Base-by-base conservation (phyloP, 148 eudicot species). In the Silene latifolia region DNA sequence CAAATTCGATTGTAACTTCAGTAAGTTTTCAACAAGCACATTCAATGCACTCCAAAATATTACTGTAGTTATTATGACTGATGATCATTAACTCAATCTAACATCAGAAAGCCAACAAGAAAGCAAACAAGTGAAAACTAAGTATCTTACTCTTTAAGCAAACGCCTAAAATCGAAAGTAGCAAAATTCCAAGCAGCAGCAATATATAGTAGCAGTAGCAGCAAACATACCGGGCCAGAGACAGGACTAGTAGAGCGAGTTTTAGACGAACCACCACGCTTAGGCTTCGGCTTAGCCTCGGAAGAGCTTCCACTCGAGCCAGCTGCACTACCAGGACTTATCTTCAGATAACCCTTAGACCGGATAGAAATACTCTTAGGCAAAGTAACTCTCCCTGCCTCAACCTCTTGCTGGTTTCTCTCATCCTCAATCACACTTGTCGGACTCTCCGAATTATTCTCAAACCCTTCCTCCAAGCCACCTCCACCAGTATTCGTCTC, bases 301-400 rank as follows among this genome's bases (percentile, higher is more conserved):
- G 77, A 67, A 63, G 13, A 59, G 65, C 68, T 78, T 13, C 82
- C 85, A 79, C 67, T 67, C 0, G 74, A 24, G 39, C 57, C 74
- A 67, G 69, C 19, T 5, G 54, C 54, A 57, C 70, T 72, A 13
- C 59, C 35, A 4, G 65, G 81, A 65, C 32, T 77, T 46, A 81
- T 51, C 86, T 86, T 88, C 84, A 86, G 25, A 72, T 79, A 88
- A 48, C 80, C 87, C 74, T 68, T 85, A 18, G 90, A 88, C 67
- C 92, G 84, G 32, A 90, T 90, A 2, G 96, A 88, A 15, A 90
- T 90, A 72, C 96, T 90, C 81, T 90, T 90, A 0, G 96, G 92
- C 79, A 88, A 19, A 61, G 78, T 67, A 10, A 88, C 90, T 60
- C 90, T 74, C 32, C 83, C 75, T 60, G 6, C 66, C 8, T 80